Percentiles rank a stretch among this genome's conserved stretches.
These are phyloP conservation scores for Candida albicans DNA, from an alignment of 1,139 yeast species.

Conservation along the genomic window DNA sequence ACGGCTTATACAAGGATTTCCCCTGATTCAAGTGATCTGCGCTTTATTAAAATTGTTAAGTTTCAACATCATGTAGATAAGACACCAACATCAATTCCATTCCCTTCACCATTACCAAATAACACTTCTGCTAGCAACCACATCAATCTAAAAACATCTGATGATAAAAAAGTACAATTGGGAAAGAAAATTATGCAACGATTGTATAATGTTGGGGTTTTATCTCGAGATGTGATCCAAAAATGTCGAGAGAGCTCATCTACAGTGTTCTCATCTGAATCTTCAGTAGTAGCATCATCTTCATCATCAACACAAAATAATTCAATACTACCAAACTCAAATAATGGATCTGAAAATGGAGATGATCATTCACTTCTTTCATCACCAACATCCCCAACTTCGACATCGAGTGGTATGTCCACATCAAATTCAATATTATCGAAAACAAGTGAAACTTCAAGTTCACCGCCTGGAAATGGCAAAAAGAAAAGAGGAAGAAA, in stretches of 20 bases:
- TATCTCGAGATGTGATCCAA: neutral
- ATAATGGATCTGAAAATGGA: neutral
- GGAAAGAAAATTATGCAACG: conserved; percentile 7
- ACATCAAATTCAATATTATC: neutral
- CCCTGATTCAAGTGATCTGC: no score
- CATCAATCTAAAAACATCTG: neutral
- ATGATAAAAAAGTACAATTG: conserved; percentile 5
- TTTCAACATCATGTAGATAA: no score
- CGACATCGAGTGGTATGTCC: neutral
- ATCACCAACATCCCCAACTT: neutral
- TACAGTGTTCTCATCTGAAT: no score
- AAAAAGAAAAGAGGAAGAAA: neutral
- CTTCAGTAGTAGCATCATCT: no score
- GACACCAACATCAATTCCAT: no score
- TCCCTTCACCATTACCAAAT: neutral
- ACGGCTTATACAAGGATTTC: no score
- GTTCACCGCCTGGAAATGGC: no score
- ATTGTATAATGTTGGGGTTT: neutral
- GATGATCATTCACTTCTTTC: neutral
- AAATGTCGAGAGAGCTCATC: neutral
- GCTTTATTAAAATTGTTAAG: no score
- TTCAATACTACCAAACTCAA: neutral
- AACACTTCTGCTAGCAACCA: neutral
- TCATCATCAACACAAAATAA: neutral
- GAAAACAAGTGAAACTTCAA: neutral